Evolutionary conservation across 108 stramenopile genomes (phyloP), one percentile per base, ranked within the genome.

Genomic region (Asterionellopsis glacialis): DNA sequence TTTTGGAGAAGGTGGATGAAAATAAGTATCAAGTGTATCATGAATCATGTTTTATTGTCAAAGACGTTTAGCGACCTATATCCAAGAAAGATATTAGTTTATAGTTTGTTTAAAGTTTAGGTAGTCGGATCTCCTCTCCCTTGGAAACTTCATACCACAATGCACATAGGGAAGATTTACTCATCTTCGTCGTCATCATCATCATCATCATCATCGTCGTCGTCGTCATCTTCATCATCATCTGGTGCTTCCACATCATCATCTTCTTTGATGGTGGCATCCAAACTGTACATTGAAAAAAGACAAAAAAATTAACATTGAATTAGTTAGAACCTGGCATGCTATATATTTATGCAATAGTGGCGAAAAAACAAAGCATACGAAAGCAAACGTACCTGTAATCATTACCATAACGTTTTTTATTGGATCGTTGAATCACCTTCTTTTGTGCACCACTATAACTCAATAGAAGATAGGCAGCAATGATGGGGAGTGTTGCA

Each of bases 191-290:
- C 63, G 24, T 68, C 59, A 33, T 71, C 65, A 18, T 71, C 68
- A 65, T 65, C 68, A 12, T 59, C 74, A 41, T 65, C 64, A 45
- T 75, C 74, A 15, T 69, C 68, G 9, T 57, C 40, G 1, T 43
- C 50, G 28, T 73, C 65, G 3, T 80, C 79, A 23, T 80, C 79
- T 9, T 80, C 78, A 44, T 81, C 81, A 27, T 82, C 81, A 68
- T 82, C 75, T 15, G 69, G 64, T 14, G 57, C 61, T 45, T 68
- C 73, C 9, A 74, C 62, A 45, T 68, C 70, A 1, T 72, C 71
- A 50, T 68, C 75, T 39, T 45, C 52, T 28, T 74, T 80, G 25
- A 66, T 63, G 16, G 73, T 65, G 0, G 74, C 73, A 72, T 80
- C 79, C 41, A 80, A 61, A 40, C 59, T 60, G 41, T 4, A 33